Base-by-base conservation (phyloP, 2,329 filamentous ascomycete genomes). In the Myriosclerotinia scirpicola region DNA sequence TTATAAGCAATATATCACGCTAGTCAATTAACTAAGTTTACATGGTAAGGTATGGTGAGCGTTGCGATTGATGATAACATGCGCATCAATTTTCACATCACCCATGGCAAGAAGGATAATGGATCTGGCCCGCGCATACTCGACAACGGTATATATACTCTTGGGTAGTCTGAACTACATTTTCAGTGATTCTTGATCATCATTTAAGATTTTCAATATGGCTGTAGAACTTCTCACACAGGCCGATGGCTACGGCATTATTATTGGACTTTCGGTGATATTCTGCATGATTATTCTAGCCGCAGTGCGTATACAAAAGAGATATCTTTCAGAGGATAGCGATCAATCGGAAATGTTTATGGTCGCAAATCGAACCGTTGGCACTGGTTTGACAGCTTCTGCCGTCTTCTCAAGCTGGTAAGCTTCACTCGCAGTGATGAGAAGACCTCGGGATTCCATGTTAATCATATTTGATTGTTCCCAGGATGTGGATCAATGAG, bases 261-360 rank as follows among this genome's bases (percentile, higher is more conserved):
- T 84, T 53, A 77, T 83, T 66, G 82, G 81, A 8, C 78, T 84
- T 7, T 79, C 80, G 1, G 74, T 83, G 0, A 68, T 80, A 1
- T 84, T 84, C 69, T 81, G 79, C 64, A 74, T 77, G 4, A 78
- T 84, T 22, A 83, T 83, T 67, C 68, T 84, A 8, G 70, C 75
- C 6, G 81, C 81, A 5, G 78, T 83, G 44, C 78, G 79, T 50
- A 75, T 83, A 3, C 81, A 83, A 72, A 79, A 77, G 62, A 69
- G 70, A 42, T 81, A 80, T 65, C 74, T 81, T 20, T 68, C 75
- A 1, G 80, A 81, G 67, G 80, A 81, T 69, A 77, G 74, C 8
- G 76, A 75, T 34, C 80, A 80, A 20, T 81, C 81, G 2, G 79
- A 81, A 67, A 80, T 80, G 69, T 70, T 70, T 58, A 71, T 71